Conservation (phyloP, 208 protist genomes). For the Porcisia hertigi region DNA sequence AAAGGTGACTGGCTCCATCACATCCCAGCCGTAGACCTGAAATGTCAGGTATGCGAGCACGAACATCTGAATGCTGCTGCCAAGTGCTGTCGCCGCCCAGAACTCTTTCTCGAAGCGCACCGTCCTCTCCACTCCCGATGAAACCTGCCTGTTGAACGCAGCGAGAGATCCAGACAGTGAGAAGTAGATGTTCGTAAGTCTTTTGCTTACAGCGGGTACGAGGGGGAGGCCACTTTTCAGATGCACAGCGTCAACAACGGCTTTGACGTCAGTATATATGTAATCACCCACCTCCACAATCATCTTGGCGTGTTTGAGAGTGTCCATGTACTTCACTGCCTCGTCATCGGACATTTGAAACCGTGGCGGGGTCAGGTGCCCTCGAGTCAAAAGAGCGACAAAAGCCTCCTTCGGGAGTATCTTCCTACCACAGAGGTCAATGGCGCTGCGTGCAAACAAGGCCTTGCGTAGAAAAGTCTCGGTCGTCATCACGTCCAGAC, state of each 20-base stretch:
- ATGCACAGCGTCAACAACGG: conserved; percentile 65
- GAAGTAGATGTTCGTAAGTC: not conserved
- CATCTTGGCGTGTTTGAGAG: conserved; percentile 36
- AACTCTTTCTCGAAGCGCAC: conserved; percentile 48
- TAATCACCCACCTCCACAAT: conserved; percentile 38
- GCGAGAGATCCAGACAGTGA: conserved; percentile 5
- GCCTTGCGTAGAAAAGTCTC: conserved; percentile 22
- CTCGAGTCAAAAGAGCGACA: conserved; percentile 39
- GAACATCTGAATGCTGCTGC: conserved; percentile 70
- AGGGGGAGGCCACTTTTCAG: conserved; percentile 46
- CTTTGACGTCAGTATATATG: conserved; percentile 40
- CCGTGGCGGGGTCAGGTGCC: conserved; percentile 28
- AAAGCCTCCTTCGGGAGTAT: conserved; percentile 36
- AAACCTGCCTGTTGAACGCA: not conserved
- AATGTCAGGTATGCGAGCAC: conserved; percentile 80
- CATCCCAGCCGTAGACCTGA: conserved; percentile 77
- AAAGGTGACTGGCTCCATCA: conserved; percentile 85
- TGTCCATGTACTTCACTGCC: conserved; percentile 39
- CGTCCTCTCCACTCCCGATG: conserved; percentile 15
- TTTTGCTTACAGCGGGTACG: conserved; percentile 23
- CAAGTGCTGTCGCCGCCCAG: conserved; percentile 61
- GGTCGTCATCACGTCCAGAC: conserved; percentile 1
- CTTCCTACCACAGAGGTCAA: conserved; percentile 27
- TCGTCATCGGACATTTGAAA: conserved; percentile 54
- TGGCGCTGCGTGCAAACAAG: conserved; percentile 24